A percentile compares a stretch with the other conserved stretches of the same genome.
Evolutionary conservation across 805 yeast genomes (phyloP).

Genomic region (Candida cerambycidarum): DNA sequence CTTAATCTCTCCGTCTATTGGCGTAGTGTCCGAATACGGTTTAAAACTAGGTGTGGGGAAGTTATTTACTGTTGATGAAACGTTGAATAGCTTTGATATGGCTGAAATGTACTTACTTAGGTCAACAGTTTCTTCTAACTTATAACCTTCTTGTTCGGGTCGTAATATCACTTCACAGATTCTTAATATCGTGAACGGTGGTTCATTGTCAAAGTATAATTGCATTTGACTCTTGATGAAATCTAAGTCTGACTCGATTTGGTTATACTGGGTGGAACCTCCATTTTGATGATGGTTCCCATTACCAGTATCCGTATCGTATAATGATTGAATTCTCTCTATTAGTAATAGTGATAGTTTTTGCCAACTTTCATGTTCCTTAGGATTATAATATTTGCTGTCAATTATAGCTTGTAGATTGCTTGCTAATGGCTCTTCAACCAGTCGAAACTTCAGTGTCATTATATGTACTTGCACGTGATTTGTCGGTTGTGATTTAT

Average conservation of each 20-base stretch:
- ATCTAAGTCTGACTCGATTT: background rate
- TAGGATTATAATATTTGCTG: constrained; percentile 4
- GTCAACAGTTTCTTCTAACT: constrained; percentile 25
- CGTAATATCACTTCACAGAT: constrained; percentile 46
- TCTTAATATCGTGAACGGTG: constrained; percentile 51
- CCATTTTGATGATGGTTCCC: background rate
- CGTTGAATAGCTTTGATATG: constrained; percentile 29
- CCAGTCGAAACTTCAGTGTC: background rate
- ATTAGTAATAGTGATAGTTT: background rate
- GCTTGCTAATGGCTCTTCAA: background rate
- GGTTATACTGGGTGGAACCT: background rate
- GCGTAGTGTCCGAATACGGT: constrained; percentile 3
- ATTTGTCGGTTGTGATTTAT: background rate
- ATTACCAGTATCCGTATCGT: background rate
- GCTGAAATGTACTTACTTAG: constrained; percentile 47
- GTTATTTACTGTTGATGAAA: constrained; percentile 28
- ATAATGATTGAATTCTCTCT: background rate
- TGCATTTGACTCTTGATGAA: background rate
- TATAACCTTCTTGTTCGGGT: constrained; percentile 38
- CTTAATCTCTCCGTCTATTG: constrained; percentile 14
- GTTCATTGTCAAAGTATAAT: constrained; percentile 12
- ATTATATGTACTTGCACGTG: background rate
- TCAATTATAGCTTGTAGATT: constrained; percentile 4
- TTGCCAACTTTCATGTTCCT: constrained; percentile 5
- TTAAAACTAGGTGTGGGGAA: constrained; percentile 20